Evolutionary conservation across 2,329 filamentous ascomycete genomes (phyloP).

Genomic region (Ophiostoma quercus): DNA sequence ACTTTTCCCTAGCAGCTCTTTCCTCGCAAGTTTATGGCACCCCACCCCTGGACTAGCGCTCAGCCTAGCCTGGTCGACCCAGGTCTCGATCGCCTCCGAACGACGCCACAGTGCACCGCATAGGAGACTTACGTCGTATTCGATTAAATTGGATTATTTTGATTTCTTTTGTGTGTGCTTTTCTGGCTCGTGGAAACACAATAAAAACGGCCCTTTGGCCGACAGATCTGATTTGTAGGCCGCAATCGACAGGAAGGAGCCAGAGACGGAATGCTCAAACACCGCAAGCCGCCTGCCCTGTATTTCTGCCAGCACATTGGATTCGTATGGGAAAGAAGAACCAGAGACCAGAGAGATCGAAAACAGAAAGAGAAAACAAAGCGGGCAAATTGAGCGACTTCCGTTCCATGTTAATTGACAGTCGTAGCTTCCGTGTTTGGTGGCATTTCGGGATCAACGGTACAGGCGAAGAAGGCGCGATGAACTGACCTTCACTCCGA

Average conservation of each 20-base stretch:
- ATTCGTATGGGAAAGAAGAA: too few species aligned
- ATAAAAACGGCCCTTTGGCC: neutral
- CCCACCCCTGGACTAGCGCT: neutral
- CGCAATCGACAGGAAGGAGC: neutral
- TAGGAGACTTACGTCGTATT: neutral
- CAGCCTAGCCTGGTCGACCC: neutral
- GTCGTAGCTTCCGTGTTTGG: neutral
- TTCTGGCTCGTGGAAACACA: neutral
- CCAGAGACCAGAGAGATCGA: neutral
- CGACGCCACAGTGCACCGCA: neutral
- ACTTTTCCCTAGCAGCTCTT: neutral
- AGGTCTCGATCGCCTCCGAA: constrained; percentile 1
- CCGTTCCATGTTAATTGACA: neutral
- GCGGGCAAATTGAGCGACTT: neutral
- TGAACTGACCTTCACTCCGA: neutral
- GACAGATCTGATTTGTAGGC: constrained; percentile 6
- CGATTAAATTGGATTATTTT: neutral
- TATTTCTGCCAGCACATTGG: too few species aligned
- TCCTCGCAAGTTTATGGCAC: neutral
- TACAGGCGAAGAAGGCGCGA: neutral
- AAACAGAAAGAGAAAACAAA: neutral
- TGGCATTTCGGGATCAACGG: neutral
- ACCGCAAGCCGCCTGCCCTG: neutral
- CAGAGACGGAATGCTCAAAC: neutral
- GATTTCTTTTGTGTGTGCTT: neutral